Evolutionary conservation across 106 monocot genomes (phyloP).

Genomic region (Acorus calamus): DNA sequence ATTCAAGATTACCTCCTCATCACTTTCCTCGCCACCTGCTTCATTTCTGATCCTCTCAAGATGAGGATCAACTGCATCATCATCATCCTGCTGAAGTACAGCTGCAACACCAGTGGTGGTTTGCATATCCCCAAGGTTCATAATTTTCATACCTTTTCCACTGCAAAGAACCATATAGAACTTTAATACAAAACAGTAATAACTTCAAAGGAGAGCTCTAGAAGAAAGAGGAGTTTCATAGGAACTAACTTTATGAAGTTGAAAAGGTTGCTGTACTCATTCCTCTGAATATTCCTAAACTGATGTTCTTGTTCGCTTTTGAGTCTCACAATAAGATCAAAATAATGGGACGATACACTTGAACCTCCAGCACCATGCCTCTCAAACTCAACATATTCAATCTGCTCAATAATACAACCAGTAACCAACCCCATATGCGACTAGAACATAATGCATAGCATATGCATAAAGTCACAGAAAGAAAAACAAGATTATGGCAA

Average conservation of each 20-base stretch:
- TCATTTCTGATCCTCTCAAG: slow-evolving; percentile 77
- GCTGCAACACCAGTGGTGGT: slow-evolving; percentile 57
- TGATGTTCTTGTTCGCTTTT: slow-evolving; percentile 95
- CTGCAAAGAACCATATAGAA: slow-evolving; percentile 24
- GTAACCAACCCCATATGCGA: no score
- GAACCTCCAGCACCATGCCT: slow-evolving; percentile 97
- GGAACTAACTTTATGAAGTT: slow-evolving; percentile 71
- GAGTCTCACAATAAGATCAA: slow-evolving; percentile 94
- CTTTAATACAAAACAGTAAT: neutral
- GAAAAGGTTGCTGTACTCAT: slow-evolving; percentile 91
- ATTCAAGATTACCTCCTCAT: slow-evolving; percentile 60
- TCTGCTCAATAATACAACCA: slow-evolving; percentile 26
- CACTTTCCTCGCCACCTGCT: slow-evolving; percentile 90
- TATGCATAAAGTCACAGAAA: no score
- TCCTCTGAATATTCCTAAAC: slow-evolving; percentile 98
- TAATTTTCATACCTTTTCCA: slow-evolving; percentile 81
- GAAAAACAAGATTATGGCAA: no score
- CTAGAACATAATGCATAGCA: no score
- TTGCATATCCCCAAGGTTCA: slow-evolving; percentile 77
- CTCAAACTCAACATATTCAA: slow-evolving; percentile 92
- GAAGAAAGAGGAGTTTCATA: neutral
- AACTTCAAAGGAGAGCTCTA: neutral
- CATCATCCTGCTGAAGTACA: slow-evolving; percentile 58
- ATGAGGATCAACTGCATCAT: slow-evolving; percentile 97
- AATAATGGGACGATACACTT: slow-evolving; percentile 95